phyloP scores from a whole-genome alignment of 148 eudicot genomes.

The Dianthus caryophyllus region DNA sequence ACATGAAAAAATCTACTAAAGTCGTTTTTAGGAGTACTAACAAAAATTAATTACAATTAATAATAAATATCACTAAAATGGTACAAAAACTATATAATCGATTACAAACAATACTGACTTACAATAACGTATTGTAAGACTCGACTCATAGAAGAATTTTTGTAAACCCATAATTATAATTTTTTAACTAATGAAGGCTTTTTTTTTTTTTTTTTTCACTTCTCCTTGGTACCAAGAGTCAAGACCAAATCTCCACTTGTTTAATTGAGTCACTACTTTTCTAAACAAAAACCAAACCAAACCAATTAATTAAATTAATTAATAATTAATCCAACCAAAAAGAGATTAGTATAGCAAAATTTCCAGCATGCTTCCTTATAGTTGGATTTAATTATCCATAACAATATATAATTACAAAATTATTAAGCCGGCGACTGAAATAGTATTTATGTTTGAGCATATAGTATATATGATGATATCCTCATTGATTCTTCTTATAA shows the following conservation, averaged over 20 bases:
- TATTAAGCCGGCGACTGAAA: slow-evolving; percentile 15
- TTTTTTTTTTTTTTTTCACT: no score
- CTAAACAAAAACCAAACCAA: slow-evolving; percentile 19
- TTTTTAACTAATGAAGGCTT: no score
- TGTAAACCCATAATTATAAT: no score
- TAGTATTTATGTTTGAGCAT: slow-evolving; percentile 18
- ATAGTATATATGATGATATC: slow-evolving; percentile 25
- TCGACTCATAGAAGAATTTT: no score
- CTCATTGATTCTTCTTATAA: slow-evolving; percentile 2
- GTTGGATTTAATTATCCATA: neutral
- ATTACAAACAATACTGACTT: no score
- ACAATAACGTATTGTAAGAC: no score
- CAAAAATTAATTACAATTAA: no score
- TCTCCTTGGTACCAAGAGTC: slow-evolving; percentile 26
- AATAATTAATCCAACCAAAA: neutral
- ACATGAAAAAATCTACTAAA: no score
- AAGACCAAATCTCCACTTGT: slow-evolving; percentile 35
- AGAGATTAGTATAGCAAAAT: neutral
- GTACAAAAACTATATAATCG: no score
- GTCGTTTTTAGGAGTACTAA: no score
- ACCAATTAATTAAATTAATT: slow-evolving; percentile 13
- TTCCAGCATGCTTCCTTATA: slow-evolving; percentile 20
- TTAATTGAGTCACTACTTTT: slow-evolving; percentile 27
- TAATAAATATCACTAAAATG: no score
- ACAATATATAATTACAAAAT: slow-evolving; percentile 6